A percentile compares a stretch with the other conserved stretches of the same genome.
Evolutionary conservation across 768 basidiomycete species (phyloP).

Genomic region (Collybia mongolica): DNA sequence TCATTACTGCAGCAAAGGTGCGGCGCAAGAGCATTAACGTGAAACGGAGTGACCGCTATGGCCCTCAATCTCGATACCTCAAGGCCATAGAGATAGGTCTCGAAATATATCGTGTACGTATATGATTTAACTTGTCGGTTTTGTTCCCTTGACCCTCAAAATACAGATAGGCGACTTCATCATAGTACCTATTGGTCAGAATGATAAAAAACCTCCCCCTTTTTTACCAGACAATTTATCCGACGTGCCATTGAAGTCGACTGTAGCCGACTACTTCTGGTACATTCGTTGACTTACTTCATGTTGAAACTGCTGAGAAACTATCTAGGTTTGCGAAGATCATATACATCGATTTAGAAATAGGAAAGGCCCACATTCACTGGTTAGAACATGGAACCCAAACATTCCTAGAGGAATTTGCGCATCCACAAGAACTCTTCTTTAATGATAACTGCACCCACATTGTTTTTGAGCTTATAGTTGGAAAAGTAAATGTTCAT

Average conservation of each 20-base stretch:
- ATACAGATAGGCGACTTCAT: constrained; percentile 63
- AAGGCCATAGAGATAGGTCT: constrained; percentile 42
- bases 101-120: constrained; percentile 40
- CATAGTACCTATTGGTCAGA: constrained; percentile 42
- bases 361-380: constrained; percentile 51
- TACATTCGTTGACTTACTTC: constrained; percentile 19
- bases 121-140: neutral
- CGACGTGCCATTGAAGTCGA: constrained; percentile 35
- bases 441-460: constrained; percentile 53
- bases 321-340: constrained; percentile 66
- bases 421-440: constrained; percentile 65
- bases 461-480: constrained; percentile 35
- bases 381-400: constrained; percentile 74
- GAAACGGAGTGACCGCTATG: constrained; percentile 28
- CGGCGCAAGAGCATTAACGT: constrained; percentile 24
- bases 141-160: neutral
- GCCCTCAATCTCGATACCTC: constrained; percentile 32
- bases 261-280: constrained; percentile 66
- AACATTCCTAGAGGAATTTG: constrained; percentile 58
- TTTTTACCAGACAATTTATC: constrained; percentile 28
- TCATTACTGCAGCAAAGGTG: constrained; percentile 22
- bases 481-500: constrained; percentile 48
- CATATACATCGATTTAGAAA: constrained; percentile 44
- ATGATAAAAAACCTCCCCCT: constrained; percentile 24
- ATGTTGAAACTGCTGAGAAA: neutral